Conservation (phyloP, 805 yeast species). For the Ogataea neopini region DNA sequence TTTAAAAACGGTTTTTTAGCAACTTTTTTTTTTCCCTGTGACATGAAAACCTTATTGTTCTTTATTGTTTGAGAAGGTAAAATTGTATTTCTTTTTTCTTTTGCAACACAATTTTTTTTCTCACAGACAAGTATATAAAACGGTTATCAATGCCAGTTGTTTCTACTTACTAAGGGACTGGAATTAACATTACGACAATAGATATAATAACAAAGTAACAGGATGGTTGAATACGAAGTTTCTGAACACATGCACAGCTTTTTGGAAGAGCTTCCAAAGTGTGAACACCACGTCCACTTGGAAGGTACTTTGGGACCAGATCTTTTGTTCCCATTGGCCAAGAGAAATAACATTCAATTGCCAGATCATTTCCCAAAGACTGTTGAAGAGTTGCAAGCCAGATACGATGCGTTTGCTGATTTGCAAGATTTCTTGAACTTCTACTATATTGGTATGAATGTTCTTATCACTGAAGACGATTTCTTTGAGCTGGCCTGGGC, state of each 20-base stretch:
- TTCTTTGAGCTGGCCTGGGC: slow-evolving; percentile 78
- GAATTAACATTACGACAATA: not conserved
- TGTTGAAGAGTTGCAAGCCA: slow-evolving; percentile 54
- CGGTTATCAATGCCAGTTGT: slow-evolving; percentile 2
- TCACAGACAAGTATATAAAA: not conserved
- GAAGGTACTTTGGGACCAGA: slow-evolving; percentile 85
- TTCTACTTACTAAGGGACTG: not conserved
- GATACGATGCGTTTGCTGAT: slow-evolving; percentile 64
- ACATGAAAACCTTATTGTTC: not conserved
- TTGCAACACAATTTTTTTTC: slow-evolving; percentile 4
- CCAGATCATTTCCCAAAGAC: slow-evolving; percentile 66
- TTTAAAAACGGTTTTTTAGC: not conserved
- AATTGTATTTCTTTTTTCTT: slow-evolving; percentile 1
- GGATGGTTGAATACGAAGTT: slow-evolving; percentile 33
- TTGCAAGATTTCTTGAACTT: slow-evolving; percentile 77
- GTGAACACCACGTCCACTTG: slow-evolving; percentile 84
- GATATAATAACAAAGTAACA: not conserved
- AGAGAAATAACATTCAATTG: slow-evolving; percentile 58
- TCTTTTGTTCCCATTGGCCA: slow-evolving; percentile 65
- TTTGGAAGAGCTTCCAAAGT: slow-evolving; percentile 73
- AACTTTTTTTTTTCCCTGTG: not conserved
- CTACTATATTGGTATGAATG: slow-evolving; percentile 80
- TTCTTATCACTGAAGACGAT: slow-evolving; percentile 67
- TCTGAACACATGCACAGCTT: slow-evolving; percentile 46
- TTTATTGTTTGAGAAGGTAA: not conserved